Percentiles rank a stretch among this genome's conserved stretches.
phyloP scores from a whole-genome alignment of 768 basidiomycete species.

The Cytidiella melzeri region DNA sequence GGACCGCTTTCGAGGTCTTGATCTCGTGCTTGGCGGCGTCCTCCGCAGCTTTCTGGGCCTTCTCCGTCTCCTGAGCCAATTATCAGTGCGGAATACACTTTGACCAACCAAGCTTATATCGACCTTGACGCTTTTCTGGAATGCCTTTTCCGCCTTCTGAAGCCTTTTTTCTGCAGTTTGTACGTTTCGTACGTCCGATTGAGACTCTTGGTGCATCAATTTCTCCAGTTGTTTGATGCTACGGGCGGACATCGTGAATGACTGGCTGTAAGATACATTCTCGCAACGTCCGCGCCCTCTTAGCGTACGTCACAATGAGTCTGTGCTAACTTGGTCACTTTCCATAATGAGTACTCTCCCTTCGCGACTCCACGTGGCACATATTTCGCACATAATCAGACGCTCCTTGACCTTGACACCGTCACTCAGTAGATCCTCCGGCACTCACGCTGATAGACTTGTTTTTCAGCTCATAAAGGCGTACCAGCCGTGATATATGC shows the following conservation, averaged over 20 bases:
- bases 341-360: no score
- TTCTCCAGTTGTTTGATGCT: slow-evolving; percentile 11
- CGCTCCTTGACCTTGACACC: no score
- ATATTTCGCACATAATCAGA: no score
- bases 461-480: no score
- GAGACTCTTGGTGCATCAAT: slow-evolving; percentile 8
- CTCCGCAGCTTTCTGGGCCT: slow-evolving; percentile 1
- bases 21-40: not conserved
- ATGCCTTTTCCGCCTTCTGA: slow-evolving; percentile 7
- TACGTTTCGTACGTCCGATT: slow-evolving; percentile 6
- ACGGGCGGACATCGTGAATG: not conserved
- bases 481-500: not conserved
- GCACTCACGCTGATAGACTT: no score
- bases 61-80: slow-evolving; percentile 9
- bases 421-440: no score
- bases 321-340: no score
- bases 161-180: slow-evolving; percentile 8
- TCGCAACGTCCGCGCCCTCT: no score
- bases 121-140: slow-evolving; percentile 14
- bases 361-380: no score
- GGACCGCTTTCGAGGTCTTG: slow-evolving; percentile 5
- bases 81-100: no score
- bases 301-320: not conserved
- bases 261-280: not conserved
- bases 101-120: no score